These are phyloP conservation scores for Sporothrix variecibatus DNA, from an alignment of 2,329 filamentous ascomycete genomes.

Conservation along the genomic window DNA sequence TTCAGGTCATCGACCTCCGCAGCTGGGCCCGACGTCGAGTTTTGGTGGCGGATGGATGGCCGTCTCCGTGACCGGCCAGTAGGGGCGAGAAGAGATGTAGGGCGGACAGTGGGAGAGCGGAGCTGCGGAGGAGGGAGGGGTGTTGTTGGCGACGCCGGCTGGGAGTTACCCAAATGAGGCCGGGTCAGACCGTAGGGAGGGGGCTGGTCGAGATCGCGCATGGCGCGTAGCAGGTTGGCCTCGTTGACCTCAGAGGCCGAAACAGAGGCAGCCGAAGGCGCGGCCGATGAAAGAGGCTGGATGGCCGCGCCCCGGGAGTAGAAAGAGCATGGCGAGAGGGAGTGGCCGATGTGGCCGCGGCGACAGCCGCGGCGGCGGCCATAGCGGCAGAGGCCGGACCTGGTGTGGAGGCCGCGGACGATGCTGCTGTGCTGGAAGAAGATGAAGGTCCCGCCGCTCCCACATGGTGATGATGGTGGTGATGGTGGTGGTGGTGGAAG, in stretches of 20 bases:
- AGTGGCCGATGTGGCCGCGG: constrained; percentile 20
- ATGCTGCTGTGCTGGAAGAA: constrained; percentile 4
- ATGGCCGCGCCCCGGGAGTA: constrained; percentile 55
- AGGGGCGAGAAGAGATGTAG: constrained; percentile 54
- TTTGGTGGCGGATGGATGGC: constrained; percentile 85
- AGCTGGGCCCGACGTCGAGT: constrained; percentile 60
- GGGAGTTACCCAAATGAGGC: constrained; percentile 69
- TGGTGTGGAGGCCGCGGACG: not conserved
- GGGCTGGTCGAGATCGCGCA: constrained; percentile 77
- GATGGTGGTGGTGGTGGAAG: constrained; percentile 34
- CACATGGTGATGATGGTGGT: constrained; percentile 51
- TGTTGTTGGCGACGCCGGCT: constrained; percentile 88
- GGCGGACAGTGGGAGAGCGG: constrained; percentile 57
- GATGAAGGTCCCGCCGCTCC: not conserved
- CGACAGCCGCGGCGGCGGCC: constrained; percentile 20
- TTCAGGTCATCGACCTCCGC: constrained; percentile 85
- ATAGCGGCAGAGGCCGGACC: constrained; percentile 7
- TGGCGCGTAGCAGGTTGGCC: constrained; percentile 70
- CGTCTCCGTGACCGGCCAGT: constrained; percentile 64
- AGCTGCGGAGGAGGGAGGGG: constrained; percentile 70
- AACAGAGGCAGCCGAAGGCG: constrained; percentile 49
- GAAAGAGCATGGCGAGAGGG: constrained; percentile 45
- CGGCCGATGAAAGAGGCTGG: constrained; percentile 68
- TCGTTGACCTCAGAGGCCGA: constrained; percentile 64
- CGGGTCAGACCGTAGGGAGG: constrained; percentile 72